phyloP scores from a whole-genome alignment of 352 stramenopile genomes.

The Phytophthora fragariaefolia region DNA sequence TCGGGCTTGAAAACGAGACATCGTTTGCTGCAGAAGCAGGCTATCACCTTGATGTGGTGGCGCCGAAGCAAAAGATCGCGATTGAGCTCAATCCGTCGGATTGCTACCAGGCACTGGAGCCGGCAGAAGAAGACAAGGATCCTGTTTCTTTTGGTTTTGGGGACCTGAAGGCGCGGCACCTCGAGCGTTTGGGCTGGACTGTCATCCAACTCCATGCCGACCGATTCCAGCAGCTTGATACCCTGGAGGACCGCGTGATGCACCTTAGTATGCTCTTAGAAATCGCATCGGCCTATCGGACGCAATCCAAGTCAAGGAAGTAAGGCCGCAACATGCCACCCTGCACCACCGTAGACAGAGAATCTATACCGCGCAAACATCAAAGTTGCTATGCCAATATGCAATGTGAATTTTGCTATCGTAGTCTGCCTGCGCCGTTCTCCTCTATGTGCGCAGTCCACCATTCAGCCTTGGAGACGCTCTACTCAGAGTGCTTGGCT shows the following conservation, averaged over 20 bases:
- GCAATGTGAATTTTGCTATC: conserved; percentile 26
- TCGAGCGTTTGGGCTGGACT: conserved; percentile 71
- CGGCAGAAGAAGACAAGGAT: conserved; percentile 40
- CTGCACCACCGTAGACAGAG: conserved; percentile 23
- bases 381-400: conserved; percentile 17
- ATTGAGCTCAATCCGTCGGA: conserved; percentile 70
- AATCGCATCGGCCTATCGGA: conserved; percentile 36
- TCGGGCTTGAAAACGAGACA: conserved; percentile 49
- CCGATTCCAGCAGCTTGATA: conserved; percentile 58
- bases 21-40: conserved; percentile 42
- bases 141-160: conserved; percentile 59
- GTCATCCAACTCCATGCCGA: conserved; percentile 69
- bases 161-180: conserved; percentile 70
- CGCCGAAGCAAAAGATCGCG: conserved; percentile 57
- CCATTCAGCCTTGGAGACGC: not conserved
- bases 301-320: conserved; percentile 16
- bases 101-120: conserved; percentile 55
- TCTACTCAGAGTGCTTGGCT: conserved; percentile 44
- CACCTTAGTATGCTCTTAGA: conserved; percentile 78
- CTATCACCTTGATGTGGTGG: conserved; percentile 66
- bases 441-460: conserved; percentile 19
- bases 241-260: conserved; percentile 54
- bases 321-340: conserved; percentile 1
- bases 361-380: too few relatives aligned
- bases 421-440: not conserved